These are phyloP conservation scores for Ascochyta rabiei DNA, from an alignment of 2,329 filamentous ascomycete species.

Conservation along the genomic window DNA sequence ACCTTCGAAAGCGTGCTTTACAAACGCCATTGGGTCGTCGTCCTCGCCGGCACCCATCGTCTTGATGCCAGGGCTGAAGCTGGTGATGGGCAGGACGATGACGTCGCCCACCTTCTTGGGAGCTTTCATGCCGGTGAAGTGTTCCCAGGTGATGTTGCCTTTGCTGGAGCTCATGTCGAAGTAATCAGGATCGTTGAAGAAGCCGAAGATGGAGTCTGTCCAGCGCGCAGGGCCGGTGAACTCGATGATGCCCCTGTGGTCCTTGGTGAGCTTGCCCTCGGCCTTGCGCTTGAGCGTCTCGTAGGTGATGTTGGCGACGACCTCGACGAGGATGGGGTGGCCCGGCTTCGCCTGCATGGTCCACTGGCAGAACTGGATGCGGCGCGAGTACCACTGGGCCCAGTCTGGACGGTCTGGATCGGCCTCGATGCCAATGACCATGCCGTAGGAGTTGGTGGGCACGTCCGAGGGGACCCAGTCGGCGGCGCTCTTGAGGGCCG, in stretches of 20 bases:
- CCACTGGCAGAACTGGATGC: conserved; percentile 99
- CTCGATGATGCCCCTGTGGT: conserved; percentile 82
- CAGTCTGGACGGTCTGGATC: conserved; percentile 93
- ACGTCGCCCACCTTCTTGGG: conserved; percentile 92
- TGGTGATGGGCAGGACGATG: conserved; percentile 91
- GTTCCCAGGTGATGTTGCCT: conserved; percentile 78
- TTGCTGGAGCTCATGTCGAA: conserved; percentile 78
- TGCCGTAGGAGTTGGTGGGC: conserved; percentile 76
- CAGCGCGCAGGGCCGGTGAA: conserved; percentile 93
- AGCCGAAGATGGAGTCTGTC: conserved; percentile 91
- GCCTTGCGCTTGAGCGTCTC: conserved; percentile 77
- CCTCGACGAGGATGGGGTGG: conserved; percentile 86
- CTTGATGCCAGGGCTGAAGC: conserved; percentile 91
- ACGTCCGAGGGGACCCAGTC: conserved; percentile 87
- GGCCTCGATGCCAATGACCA: conserved; percentile 94
- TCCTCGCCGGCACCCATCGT: conserved; percentile 90
- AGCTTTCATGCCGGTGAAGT: conserved; percentile 85
- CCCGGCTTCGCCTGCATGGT: conserved; percentile 96
- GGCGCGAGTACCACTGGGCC: conserved; percentile 92
- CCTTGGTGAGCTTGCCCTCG: conserved; percentile 66
- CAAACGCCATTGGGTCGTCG: conserved; percentile 95
- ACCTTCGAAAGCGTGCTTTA: conserved; percentile 97
- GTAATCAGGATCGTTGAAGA: conserved; percentile 89
- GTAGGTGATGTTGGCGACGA: conserved; percentile 84
- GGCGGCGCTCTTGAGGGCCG: conserved; percentile 78